A percentile compares a stretch with the other conserved stretches of the same genome.
phyloP scores from a whole-genome alignment of 148 eudicot genomes.

The Vaccinium darrowii region DNA sequence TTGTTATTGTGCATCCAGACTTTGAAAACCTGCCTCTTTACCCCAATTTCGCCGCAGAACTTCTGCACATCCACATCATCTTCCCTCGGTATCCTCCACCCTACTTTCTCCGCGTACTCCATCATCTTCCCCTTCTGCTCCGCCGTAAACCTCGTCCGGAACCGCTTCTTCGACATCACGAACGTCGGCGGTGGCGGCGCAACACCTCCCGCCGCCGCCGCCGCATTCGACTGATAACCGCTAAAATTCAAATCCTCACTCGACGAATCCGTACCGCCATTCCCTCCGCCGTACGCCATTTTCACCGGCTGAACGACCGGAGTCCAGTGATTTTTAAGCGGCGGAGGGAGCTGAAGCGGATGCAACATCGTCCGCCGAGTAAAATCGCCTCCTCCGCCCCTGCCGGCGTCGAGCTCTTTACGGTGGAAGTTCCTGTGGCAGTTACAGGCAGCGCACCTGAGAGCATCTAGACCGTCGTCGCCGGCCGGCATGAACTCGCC shows the following conservation, averaged over 20 bases:
- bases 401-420: slow-evolving; percentile 11
- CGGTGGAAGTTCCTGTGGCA: slow-evolving; percentile 63
- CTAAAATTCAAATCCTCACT: slow-evolving; percentile 48
- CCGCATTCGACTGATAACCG: neutral
- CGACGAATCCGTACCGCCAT: slow-evolving; percentile 45
- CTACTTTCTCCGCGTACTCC: slow-evolving; percentile 38
- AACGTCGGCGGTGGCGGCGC: slow-evolving; percentile 20
- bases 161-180: slow-evolving; percentile 33
- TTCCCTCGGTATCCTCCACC: slow-evolving; percentile 41
- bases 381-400: neutral
- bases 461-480: slow-evolving; percentile 35
- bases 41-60: slow-evolving; percentile 51
- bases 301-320: slow-evolving; percentile 28
- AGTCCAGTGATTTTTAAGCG: slow-evolving; percentile 19
- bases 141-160: slow-evolving; percentile 31
- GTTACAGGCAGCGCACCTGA: slow-evolving; percentile 48
- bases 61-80: slow-evolving; percentile 43
- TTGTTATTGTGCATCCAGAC: slow-evolving; percentile 68
- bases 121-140: slow-evolving; percentile 40
- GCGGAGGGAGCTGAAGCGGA: slow-evolving; percentile 44
- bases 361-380: slow-evolving; percentile 17
- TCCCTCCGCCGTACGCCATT: slow-evolving; percentile 26
- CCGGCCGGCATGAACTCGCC: slow-evolving; percentile 55
- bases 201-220: neutral
- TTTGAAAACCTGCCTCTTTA: slow-evolving; percentile 53